Base-by-base conservation (phyloP, 1,284 basidiomycete species). In the Ganoderma multipileum region DNA sequence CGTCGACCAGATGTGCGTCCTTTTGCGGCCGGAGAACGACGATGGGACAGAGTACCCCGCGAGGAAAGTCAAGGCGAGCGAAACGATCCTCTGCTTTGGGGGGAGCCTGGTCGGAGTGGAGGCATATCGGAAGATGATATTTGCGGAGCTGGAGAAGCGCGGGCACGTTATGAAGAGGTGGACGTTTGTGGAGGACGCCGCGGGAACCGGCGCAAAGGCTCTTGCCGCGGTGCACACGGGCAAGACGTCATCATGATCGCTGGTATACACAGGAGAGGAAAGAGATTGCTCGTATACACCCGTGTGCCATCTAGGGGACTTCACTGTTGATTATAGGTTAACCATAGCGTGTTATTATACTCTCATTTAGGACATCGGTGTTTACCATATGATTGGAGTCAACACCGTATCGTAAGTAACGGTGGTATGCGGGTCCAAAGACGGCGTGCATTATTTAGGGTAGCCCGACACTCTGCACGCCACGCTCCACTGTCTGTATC, bases 21-120 rank as follows among this genome's bases (percentile, higher is more conserved):
- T 94, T 20, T 82, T 90, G 28, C 79, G 84, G 11, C 75, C 78
- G 26, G 78, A 83, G 3, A 77, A 77, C 6, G 78, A 71, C 0
- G 80, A 66, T 4, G 68, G 64, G 36, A 33, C 64, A 0, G 64
- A 36, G 20, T 64, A 68, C 54, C 75, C 79, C 54, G 79, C 83
- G 12, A 82, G 81, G 11, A 81, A 83, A 0, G 83, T 92, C 59
- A 81, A 81, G 50, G 85, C 92, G 0, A 77, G 81, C 50, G 83
- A 89, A 1, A 84, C 86, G 33, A 84, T 94, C 1, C 73, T 94
- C 18, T 91, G 89, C 66, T 89, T 94, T 68, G 92, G 92, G 11
- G 92, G 92, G 3, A 92, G 91, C n/a, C 76, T 93, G 68, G 88
- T 87, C 1, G 87, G 89, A 0, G 78, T 92, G 2, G 83, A 85